Evolutionary conservation across 805 yeast genomes (phyloP), one percentile per base, ranked within the genome.

Genomic region (Saturnispora kantuleensis): DNA sequence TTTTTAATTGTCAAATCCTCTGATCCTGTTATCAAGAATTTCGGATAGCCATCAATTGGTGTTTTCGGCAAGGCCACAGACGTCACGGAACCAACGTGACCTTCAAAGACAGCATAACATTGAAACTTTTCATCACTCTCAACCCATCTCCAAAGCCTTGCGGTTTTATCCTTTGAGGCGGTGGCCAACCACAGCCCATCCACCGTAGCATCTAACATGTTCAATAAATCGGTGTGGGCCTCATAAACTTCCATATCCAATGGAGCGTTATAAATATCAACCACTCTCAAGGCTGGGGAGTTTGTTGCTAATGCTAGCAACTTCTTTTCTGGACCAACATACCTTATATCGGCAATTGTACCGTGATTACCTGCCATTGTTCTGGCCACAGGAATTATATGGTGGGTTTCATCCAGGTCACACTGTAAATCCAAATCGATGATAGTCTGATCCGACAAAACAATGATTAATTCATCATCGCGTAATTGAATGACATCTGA

Each of bases 311-410:
- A 62, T 4, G 95, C 97, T 38, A 90, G 60, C 32, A 70, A 64
- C 38, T 70, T 59, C 29, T 67, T 58, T 18, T 68, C 57, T 7
- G 86, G 85, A 0, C 93, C 93, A 30, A 80, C 81, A 56, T 79
- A 82, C 52, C 78, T 76, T 67, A 88, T 73, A 59, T 90, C 97
- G 2, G 96, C 95, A 55, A 93, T 80, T 21, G 93, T 90, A 46
- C 97, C 97, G 64, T 90, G 96, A 62, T 88, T 88, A 53, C 97
- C 97, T 1, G 96, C 93, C 53, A 88, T 70, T 35, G 77, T 71
- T 45, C 79, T 68, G 7, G 62, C 54, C 2, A 74, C 58, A 15
- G 72, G 70, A n/a, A 83, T 58, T 8, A 56, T 35, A 26, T 52
- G 53, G 7, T 55, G 56, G 4, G 55, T 53, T 4, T 57, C 55